Evolutionary conservation across 805 yeast species (phyloP), one percentile per base, ranked within the genome.

Genomic region (Lachancea sp.): DNA sequence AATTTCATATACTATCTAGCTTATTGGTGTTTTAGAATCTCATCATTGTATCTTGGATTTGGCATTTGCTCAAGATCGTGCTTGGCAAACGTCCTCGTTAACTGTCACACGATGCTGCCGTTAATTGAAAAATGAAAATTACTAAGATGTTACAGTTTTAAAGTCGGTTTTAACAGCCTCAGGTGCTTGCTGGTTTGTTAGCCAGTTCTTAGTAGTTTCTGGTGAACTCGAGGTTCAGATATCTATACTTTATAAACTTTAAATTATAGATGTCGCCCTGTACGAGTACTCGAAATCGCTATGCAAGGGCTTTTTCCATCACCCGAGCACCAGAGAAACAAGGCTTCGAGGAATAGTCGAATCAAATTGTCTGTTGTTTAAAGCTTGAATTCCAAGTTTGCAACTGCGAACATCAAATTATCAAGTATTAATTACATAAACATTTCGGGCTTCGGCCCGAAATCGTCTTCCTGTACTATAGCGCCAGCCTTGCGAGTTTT

Each of bases 391-490:
- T 18, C 19, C n/a, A 33, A 17, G 17, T 15, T 32, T 5, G 12
- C 9, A n/a, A n/a, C 6, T 32, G 35, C 35, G 5, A 32, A 32
- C 17, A 32, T 32, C 35, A 32, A n/a, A 17, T 32, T 16, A 32
- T 17, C 26, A 9, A 2, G 11, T 15, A 29, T 7, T 8, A 13
- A 9, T 26, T 32, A 37, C 38, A 32, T 38, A 41, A 59, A 60
- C 26, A 62, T 54, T n/a, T 73, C 78, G 0, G 85, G 82, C 48
- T 71, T 70, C 1, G 97, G 96, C 0, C 98, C 99, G 62, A 76
- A 89, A 53, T 93, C 97, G 16, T 97, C 98, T 67, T 91, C 99
- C 57, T 82, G 93, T 50, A 93, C 85, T 2, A 90, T 84, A 2
- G 97, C 96, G 3, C 98, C 96, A 5, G 95, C 86, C 60, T 84